Conservation (phyloP, 2,329 filamentous ascomycete genomes). For the Paraphoma sp. region DNA sequence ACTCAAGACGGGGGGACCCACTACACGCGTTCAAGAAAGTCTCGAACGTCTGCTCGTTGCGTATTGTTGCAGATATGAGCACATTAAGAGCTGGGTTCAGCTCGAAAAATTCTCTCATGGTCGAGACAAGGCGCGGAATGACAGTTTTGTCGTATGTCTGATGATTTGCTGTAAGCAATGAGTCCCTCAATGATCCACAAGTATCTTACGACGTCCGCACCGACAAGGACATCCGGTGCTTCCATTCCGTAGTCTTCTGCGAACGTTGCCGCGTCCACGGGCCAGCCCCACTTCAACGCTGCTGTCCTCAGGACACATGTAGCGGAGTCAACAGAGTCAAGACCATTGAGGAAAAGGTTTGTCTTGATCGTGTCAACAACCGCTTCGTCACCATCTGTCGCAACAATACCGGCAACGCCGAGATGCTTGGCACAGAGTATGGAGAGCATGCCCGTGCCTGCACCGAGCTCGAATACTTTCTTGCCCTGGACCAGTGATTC, state of each 20-base stretch:
- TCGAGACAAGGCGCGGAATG: slow-evolving; percentile 69
- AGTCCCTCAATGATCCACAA: slow-evolving; percentile 9
- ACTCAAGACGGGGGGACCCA: slow-evolving; percentile 47
- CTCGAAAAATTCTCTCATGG: slow-evolving; percentile 67
- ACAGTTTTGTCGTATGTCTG: slow-evolving; percentile 73
- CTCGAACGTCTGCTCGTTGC: slow-evolving; percentile 73
- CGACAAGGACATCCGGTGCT: slow-evolving; percentile 69
- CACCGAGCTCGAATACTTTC: slow-evolving; percentile 73
- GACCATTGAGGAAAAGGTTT: slow-evolving; percentile 72
- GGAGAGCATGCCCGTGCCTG: slow-evolving; percentile 78
- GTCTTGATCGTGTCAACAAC: slow-evolving; percentile 72
- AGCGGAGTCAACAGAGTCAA: slow-evolving; percentile 56
- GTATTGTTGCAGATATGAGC: slow-evolving; percentile 73
- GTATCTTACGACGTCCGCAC: slow-evolving; percentile 70
- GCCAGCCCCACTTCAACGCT: slow-evolving; percentile 70
- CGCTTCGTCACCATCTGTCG: slow-evolving; percentile 77
- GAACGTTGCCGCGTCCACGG: slow-evolving; percentile 64
- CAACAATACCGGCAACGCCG: slow-evolving; percentile 64
- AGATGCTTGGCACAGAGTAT: slow-evolving; percentile 76
- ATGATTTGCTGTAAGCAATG: slow-evolving; percentile 20
- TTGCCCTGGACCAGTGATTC: slow-evolving; percentile 58
- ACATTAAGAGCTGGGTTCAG: slow-evolving; percentile 64
- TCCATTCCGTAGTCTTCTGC: slow-evolving; percentile 58
- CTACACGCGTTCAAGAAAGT: slow-evolving; percentile 67
- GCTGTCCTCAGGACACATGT: slow-evolving; percentile 53